Evolutionary conservation across 495 filamentous ascomycete genomes (phyloP).

Genomic region (Aspergillus sclerotioniger): DNA sequence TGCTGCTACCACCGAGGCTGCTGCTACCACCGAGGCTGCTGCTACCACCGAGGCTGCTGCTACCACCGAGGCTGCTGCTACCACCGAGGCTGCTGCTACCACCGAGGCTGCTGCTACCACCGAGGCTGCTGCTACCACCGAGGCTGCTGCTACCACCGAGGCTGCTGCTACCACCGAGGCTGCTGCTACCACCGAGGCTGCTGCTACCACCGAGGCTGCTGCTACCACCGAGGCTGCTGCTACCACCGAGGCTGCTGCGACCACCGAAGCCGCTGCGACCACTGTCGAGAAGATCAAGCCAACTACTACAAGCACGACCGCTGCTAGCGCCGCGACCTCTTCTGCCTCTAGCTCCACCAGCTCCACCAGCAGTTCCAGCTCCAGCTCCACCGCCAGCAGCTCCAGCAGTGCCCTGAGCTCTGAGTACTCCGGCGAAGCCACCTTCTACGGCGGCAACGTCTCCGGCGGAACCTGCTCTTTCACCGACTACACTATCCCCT

Average conservation of each 20-base stretch:
- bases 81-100: slow-evolving; percentile 7
- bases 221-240: slow-evolving; percentile 8
- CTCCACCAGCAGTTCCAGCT: slow-evolving; percentile 6
- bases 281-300: slow-evolving; percentile 2
- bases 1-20: slow-evolving; percentile 2
- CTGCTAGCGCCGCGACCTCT: slow-evolving; percentile 11
- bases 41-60: slow-evolving; percentile 4
- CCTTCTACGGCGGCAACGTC: slow-evolving; percentile 59
- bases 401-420: slow-evolving; percentile 10
- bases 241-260: slow-evolving; percentile 1
- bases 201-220: slow-evolving; percentile 8
- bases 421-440: slow-evolving; percentile 37
- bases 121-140: too few relatives aligned
- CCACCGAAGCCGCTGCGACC: slow-evolving; percentile 9
- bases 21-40: slow-evolving; percentile 11
- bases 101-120: slow-evolving; percentile 4
- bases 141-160: too few relatives aligned
- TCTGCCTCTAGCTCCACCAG: slow-evolving; percentile 14
- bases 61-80: slow-evolving; percentile 3
- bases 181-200: slow-evolving; percentile 2
- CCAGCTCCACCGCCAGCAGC: slow-evolving; percentile 13
- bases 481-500: slow-evolving; percentile 55
- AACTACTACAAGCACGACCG: slow-evolving; percentile 10
- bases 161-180: too few relatives aligned
- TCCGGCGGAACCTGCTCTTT: slow-evolving; percentile 58